Evolutionary conservation across 352 stramenopile species (phyloP), one percentile per base, ranked within the genome.

Genomic region (Phytopythium oedochilum): DNA sequence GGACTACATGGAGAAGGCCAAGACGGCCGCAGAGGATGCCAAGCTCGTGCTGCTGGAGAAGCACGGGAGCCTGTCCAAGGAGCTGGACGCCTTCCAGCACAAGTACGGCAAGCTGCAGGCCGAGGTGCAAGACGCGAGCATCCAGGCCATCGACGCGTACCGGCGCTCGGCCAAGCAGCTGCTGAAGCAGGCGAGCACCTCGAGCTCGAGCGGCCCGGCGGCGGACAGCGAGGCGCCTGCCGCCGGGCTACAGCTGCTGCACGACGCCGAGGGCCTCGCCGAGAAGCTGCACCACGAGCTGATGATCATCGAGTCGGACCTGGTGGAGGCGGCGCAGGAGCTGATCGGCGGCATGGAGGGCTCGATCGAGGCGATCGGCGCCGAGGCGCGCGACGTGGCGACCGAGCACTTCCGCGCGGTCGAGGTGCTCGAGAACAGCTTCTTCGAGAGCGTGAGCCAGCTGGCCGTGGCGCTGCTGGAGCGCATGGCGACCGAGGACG

Each of bases 371-470:
- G 64, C 63, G 2, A 68, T 91, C 25, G 79, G 83, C 3, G 79
- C 63, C 20, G 81, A 92, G 38, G 74, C 70, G 0, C 67, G 82
- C 1, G 78, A 89, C 36, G 60, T 92, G 11, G 68, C 78, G 20
- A 92, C 80, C 0, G 80, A 92, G 55, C 83, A 92, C 61, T 98
- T 98, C 63, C 74, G 92, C 0, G 82, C 78, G 2, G 72, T 97
- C 44, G 92, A 98, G 60, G 81, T 93, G 25, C 72, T 96, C 3
- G 90, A 97, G 55, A 94, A 97, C 69, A 91, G 83, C 36, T 97
- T 96, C 59, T 96, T 94, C 35, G 78, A 91, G 56, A 86, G 74
- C 43, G 78, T 97, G 53, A 91, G 75, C 29, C 83, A 96, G 50
- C 59, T 93, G 29, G 83, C 83, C 1, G 79, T 89, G 18, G 70